Percentiles rank a stretch among this genome's conserved stretches.
Conservation (phyloP, 805 yeast species). For the Nakazawaea ambrosiae region DNA sequence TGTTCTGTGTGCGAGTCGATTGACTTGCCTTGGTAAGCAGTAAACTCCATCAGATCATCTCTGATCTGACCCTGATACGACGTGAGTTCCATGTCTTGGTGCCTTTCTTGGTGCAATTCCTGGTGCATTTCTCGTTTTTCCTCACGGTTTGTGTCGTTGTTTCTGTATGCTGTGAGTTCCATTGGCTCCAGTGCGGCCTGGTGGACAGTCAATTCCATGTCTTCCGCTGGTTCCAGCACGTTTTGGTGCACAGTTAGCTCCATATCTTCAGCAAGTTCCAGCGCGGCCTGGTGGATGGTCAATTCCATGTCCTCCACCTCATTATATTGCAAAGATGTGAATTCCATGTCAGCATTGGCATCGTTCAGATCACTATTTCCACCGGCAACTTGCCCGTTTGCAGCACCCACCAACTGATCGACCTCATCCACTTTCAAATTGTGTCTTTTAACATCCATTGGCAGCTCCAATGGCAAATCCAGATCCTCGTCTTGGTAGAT, state of each 20-base stretch:
- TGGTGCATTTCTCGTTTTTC: too few species aligned
- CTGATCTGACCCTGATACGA: too few species aligned
- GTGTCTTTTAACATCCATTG: not conserved
- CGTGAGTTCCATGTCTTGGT: constrained; percentile 3
- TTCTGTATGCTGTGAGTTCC: too few species aligned
- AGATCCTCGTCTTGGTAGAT: constrained; percentile 10
- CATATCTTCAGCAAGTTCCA: not conserved
- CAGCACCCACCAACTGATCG: constrained; percentile 10
- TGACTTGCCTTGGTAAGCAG: too few species aligned
- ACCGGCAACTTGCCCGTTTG: not conserved
- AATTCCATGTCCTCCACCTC: not conserved
- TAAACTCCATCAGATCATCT: too few species aligned
- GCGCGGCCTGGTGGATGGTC: not conserved
- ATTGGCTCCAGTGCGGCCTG: too few species aligned
- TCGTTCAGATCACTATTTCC: not conserved
- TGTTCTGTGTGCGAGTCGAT: too few species aligned
- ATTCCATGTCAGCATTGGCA: constrained; percentile 12
- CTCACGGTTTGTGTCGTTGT: too few species aligned
- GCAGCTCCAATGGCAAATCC: not conserved
- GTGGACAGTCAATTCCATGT: not conserved
- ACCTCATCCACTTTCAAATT: constrained; percentile 11
- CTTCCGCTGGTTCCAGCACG: not conserved
- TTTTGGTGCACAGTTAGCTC: not conserved
- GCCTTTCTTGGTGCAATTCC: too few species aligned
- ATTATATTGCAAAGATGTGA: too few species aligned